These are phyloP conservation scores for Benincasa hispida DNA, from an alignment of 306 rosid genomes.

Conservation along the genomic window DNA sequence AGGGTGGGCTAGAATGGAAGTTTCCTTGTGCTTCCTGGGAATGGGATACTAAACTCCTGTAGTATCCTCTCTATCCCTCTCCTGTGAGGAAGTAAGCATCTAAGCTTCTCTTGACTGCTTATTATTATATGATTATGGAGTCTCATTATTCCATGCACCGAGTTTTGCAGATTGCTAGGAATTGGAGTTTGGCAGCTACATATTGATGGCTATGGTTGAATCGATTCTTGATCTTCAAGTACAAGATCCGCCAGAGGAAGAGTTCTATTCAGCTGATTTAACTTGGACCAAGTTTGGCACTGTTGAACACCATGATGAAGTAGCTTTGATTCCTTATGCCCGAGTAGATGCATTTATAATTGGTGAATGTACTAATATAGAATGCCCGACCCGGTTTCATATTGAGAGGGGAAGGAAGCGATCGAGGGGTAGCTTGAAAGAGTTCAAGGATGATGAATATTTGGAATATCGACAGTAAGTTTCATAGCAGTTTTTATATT, in stretches of 20 bases:
- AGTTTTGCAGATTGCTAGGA: background rate
- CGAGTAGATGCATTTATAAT: conserved; percentile 80
- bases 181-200: background rate
- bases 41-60: background rate
- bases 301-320: conserved; percentile 66
- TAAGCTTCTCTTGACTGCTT: background rate
- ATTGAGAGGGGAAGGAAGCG: conserved; percentile 76
- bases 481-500: background rate
- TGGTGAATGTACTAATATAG: conserved; percentile 75
- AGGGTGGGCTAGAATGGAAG: background rate
- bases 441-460: conserved; percentile 79
- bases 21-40: background rate
- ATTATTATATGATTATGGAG: background rate
- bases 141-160: background rate
- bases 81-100: background rate
- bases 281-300: conserved; percentile 80
- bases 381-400: conserved; percentile 80
- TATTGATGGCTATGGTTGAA: conserved; percentile 53
- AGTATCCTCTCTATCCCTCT: background rate
- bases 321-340: conserved; percentile 76
- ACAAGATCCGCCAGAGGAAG: conserved; percentile 84
- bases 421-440: conserved; percentile 63
- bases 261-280: conserved; percentile 65
- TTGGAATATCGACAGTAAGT: conserved; percentile 87
- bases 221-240: conserved; percentile 47